Conservation (phyloP, 2,329 filamentous ascomycete genomes). For the Paecilomyces formosus region DNA sequence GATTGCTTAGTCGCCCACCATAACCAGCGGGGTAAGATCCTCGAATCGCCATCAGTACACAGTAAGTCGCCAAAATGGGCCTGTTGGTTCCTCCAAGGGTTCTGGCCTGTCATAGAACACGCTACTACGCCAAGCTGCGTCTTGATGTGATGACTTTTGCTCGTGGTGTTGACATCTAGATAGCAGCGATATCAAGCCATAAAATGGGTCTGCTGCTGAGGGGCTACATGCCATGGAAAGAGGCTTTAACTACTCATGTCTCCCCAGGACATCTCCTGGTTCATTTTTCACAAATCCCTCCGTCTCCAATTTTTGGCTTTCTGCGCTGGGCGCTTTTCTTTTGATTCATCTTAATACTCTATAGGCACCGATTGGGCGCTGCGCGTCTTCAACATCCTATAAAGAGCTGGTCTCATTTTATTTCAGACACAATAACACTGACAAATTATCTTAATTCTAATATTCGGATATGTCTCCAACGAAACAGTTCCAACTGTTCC, state of each 20-base stretch:
- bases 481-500: conserved; percentile 35
- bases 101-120: background rate
- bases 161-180: background rate
- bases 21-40: background rate
- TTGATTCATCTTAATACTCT: background rate
- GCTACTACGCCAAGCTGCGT: background rate
- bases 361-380: background rate
- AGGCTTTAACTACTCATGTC: background rate
- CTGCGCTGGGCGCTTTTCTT: background rate
- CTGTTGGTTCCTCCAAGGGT: background rate
- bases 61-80: background rate
- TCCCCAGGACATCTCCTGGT: background rate
- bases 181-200: background rate
- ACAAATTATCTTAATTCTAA: background rate
- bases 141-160: background rate
- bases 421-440: background rate
- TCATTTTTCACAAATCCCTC: background rate
- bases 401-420: background rate
- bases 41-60: background rate
- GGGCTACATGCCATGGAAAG: background rate
- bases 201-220: background rate
- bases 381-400: background rate
- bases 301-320: background rate
- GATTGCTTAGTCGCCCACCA: background rate
- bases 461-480: conserved; percentile 11